phyloP scores from a whole-genome alignment of 306 rosid genomes.

The Morella rubra region DNA sequence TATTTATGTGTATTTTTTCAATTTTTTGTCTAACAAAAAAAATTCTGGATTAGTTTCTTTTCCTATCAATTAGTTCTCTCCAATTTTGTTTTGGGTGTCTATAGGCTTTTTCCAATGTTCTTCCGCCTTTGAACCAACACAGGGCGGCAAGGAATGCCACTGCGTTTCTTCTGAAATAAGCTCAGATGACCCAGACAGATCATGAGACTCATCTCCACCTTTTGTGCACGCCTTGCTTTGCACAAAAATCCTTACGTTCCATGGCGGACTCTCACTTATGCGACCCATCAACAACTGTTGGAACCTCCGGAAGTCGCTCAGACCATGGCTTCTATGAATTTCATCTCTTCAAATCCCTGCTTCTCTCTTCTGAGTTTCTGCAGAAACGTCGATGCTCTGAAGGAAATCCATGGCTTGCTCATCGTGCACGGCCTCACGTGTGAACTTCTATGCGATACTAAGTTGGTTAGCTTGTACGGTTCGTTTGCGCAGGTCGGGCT shows the following conservation, averaged over 20 bases:
- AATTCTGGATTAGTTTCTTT: too few relatives aligned
- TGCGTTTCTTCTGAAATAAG: not conserved
- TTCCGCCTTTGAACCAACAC: too few relatives aligned
- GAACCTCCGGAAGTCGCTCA: slow-evolving; percentile 22
- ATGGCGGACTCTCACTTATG: slow-evolving; percentile 22
- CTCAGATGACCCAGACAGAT: not conserved
- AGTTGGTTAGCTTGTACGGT: slow-evolving; percentile 55
- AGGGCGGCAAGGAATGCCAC: not conserved
- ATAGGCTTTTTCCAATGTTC: too few relatives aligned
- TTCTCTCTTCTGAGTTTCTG: slow-evolving; percentile 46
- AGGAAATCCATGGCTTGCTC: slow-evolving; percentile 56
- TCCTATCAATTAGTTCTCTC: too few relatives aligned
- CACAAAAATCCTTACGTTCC: slow-evolving; percentile 16
- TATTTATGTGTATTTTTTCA: too few relatives aligned
- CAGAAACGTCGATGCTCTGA: slow-evolving; percentile 43
- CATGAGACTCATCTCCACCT: slow-evolving; percentile 18
- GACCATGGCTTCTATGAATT: slow-evolving; percentile 28
- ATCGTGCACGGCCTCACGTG: slow-evolving; percentile 40
- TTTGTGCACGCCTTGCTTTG: not conserved
- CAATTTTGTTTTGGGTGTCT: too few relatives aligned
- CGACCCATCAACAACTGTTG: not conserved
- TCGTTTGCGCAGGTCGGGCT: slow-evolving; percentile 45
- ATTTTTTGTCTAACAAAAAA: too few relatives aligned
- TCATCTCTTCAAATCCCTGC: slow-evolving; percentile 31
- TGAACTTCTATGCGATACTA: slow-evolving; percentile 38